Percentiles rank a stretch among this genome's conserved stretches.
Evolutionary conservation across 176 grass and related monocot species (phyloP).

Genomic region (Otatea glauca): DNA sequence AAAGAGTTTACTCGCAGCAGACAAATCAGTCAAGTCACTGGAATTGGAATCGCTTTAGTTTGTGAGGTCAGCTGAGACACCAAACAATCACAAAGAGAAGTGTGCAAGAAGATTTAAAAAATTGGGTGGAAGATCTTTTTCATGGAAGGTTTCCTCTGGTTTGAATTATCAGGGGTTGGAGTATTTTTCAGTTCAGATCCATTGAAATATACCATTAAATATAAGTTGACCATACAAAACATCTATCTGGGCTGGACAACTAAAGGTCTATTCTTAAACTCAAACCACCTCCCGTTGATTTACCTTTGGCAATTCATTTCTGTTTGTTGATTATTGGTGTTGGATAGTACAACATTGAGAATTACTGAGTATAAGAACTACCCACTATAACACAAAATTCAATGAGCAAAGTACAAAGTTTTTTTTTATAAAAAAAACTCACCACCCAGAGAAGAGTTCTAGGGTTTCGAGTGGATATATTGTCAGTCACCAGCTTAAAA

Average conservation of each 20-base stretch:
- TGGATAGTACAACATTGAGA: background rate
- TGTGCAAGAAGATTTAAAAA: background rate
- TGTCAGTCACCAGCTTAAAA: conserved; percentile 96
- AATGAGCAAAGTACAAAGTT: background rate
- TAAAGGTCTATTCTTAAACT: background rate
- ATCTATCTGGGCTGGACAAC: conserved; percentile 1
- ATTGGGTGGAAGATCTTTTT: background rate
- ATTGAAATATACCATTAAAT: background rate
- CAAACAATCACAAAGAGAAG: background rate
- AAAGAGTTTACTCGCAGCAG: background rate
- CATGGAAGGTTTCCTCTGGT: background rate
- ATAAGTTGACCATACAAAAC: background rate
- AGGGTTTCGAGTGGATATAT: conserved; percentile 89
- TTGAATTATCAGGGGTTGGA: background rate
- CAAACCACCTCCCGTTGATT: background rate
- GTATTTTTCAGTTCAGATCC: background rate
- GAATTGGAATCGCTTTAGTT: background rate
- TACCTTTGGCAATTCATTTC: conserved; percentile 7
- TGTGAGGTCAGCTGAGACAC: background rate
- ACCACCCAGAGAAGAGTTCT: conserved; percentile 97
- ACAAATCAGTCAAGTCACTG: background rate
- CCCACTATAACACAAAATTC: background rate
- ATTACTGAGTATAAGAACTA: conserved; percentile 24
- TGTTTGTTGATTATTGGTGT: conserved; percentile 8
- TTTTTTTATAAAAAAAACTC: conserved; percentile 36